These are phyloP conservation scores for Pyrenophora graminea DNA, from an alignment of 2,329 filamentous ascomycete species.

Conservation along the genomic window DNA sequence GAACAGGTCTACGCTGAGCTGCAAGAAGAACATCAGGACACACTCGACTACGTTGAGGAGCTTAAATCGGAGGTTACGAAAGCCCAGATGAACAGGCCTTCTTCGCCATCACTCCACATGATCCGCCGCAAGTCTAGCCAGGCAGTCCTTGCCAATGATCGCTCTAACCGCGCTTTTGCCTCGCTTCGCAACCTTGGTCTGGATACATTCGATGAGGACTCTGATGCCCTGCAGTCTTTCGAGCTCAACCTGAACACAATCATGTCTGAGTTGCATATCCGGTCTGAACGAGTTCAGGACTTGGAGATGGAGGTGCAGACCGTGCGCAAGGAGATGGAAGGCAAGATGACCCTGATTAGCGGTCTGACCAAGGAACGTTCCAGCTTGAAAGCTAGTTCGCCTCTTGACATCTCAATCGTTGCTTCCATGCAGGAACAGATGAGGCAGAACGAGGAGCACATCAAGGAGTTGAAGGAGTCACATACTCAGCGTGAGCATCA, in stretches of 20 bases:
- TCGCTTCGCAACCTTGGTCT: constrained; percentile 85
- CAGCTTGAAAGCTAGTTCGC: constrained; percentile 77
- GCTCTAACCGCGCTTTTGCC: constrained; percentile 87
- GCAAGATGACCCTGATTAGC: constrained; percentile 93
- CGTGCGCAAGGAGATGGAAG: constrained; percentile 94
- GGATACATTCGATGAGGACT: constrained; percentile 80
- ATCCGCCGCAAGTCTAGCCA: constrained; percentile 94
- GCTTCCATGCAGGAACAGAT: constrained; percentile 86
- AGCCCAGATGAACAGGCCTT: constrained; percentile 67
- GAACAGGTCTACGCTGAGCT: constrained; percentile 80
- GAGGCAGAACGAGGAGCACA: constrained; percentile 78
- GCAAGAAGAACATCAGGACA: constrained; percentile 78
- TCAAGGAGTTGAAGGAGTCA: constrained; percentile 71
- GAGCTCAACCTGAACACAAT: constrained; percentile 89
- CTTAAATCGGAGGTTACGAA: constrained; percentile 85
- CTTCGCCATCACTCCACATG: constrained; percentile 70
- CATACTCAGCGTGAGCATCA: constrained; percentile 77
- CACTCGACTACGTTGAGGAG: constrained; percentile 84
- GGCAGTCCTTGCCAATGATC: constrained; percentile 82
- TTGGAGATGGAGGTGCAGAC: constrained; percentile 82
- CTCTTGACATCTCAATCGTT: constrained; percentile 90
- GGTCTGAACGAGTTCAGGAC: constrained; percentile 87
- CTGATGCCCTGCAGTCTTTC: constrained; percentile 88
- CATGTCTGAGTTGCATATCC: constrained; percentile 85
- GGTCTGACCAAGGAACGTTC: constrained; percentile 91